These are phyloP conservation scores for Ophiorrhiza pumila DNA, from an alignment of 257 asterid species.

Conservation along the genomic window DNA sequence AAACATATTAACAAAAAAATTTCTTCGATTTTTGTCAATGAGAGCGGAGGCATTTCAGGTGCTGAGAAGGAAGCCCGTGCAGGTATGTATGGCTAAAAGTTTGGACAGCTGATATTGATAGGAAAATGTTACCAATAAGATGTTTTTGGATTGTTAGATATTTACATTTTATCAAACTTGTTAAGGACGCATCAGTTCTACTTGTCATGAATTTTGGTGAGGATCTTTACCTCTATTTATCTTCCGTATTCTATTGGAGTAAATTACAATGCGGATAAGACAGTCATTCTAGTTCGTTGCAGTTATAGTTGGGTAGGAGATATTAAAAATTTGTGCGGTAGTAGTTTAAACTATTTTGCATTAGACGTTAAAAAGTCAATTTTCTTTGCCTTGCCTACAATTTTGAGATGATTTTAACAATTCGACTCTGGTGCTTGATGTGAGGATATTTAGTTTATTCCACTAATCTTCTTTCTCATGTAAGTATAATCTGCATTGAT, in stretches of 20 bases:
- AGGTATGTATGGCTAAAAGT: slow-evolving; percentile 40
- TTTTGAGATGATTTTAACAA: neutral
- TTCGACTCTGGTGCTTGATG: neutral
- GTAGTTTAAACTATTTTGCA: neutral
- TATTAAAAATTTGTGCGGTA: neutral
- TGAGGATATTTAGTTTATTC: neutral
- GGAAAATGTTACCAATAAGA: neutral
- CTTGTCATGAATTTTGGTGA: neutral
- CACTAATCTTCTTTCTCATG: neutral
- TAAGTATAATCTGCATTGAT: neutral
- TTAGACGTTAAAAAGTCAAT: slow-evolving; percentile 2
- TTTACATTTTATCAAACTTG: neutral
- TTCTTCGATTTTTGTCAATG: slow-evolving; percentile 94
- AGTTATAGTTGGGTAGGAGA: neutral
- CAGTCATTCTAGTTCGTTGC: neutral
- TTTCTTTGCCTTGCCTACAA: neutral
- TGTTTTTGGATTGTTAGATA: neutral
- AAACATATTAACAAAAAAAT: slow-evolving; percentile 91
- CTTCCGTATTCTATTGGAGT: neutral
- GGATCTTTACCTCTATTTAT: neutral
- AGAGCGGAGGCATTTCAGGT: slow-evolving; percentile 99
- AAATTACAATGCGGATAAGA: neutral
- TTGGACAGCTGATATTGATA: slow-evolving; percentile 9
- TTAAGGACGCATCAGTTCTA: neutral
- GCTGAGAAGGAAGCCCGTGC: slow-evolving; percentile 95